These are phyloP conservation scores for Penicillium oxalicum DNA, from an alignment of 2,329 filamentous ascomycete genomes.

Conservation along the genomic window DNA sequence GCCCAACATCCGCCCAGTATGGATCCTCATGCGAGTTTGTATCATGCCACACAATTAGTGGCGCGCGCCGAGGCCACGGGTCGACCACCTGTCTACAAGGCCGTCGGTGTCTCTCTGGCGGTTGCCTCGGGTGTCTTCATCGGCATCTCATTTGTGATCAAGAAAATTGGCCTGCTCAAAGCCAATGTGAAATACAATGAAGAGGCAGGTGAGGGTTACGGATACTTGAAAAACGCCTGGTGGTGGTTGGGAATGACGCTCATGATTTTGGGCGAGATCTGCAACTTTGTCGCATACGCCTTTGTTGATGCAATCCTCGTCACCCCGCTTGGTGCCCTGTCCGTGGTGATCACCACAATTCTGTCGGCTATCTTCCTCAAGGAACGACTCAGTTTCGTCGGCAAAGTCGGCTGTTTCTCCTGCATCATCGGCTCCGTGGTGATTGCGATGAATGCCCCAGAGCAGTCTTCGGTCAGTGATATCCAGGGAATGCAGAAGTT, in stretches of 20 bases:
- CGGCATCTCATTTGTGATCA: slow-evolving; percentile 88
- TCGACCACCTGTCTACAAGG: slow-evolving; percentile 65
- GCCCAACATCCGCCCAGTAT: slow-evolving; percentile 5
- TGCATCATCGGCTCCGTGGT: slow-evolving; percentile 90
- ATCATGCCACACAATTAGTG: slow-evolving; percentile 40
- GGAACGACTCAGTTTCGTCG: slow-evolving; percentile 88
- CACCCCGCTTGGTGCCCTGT: slow-evolving; percentile 82
- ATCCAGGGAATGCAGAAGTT: slow-evolving; percentile 91
- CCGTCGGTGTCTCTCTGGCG: slow-evolving; percentile 78
- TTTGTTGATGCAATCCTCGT: slow-evolving; percentile 96
- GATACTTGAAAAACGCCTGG: slow-evolving; percentile 87
- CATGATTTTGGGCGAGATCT: slow-evolving; percentile 94
- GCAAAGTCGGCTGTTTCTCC: slow-evolving; percentile 91
- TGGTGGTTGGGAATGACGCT: slow-evolving; percentile 97
- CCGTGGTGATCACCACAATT: slow-evolving; percentile 86
- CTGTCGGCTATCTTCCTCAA: slow-evolving; percentile 93
- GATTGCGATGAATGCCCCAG: slow-evolving; percentile 89
- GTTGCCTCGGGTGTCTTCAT: slow-evolving; percentile 88
- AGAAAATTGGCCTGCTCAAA: slow-evolving; percentile 84
- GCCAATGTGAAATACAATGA: slow-evolving; percentile 97
- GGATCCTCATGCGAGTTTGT: slow-evolving; percentile 15
- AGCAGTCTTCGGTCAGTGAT: slow-evolving; percentile 73
- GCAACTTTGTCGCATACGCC: slow-evolving; percentile 95
- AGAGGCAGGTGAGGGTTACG: slow-evolving; percentile 91
- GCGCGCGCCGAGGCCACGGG: slow-evolving; percentile 37